Evolutionary conservation across 2,329 filamentous ascomycete genomes (phyloP).

Genomic region (Fulvia fulva): DNA sequence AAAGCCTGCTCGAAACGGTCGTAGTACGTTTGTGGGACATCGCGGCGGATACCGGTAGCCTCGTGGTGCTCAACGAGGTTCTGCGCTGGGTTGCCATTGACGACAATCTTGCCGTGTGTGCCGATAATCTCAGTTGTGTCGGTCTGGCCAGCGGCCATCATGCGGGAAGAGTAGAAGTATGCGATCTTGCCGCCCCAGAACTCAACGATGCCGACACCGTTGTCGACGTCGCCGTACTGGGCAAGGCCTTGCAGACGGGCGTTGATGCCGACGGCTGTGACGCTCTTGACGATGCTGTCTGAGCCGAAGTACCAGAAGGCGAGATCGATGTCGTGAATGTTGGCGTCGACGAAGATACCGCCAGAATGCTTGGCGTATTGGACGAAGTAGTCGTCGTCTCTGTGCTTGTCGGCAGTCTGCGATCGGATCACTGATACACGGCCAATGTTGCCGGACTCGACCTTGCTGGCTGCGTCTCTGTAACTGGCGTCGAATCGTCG

Average conservation of each 20-base stretch:
- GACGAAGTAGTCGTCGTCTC: slow-evolving; percentile 64
- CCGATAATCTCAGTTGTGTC: slow-evolving; percentile 66
- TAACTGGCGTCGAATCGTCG: slow-evolving; percentile 65
- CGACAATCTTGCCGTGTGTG: slow-evolving; percentile 59
- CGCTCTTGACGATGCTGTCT: slow-evolving; percentile 52
- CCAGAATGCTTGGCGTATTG: slow-evolving; percentile 62
- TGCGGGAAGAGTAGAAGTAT: slow-evolving; percentile 60
- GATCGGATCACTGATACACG: slow-evolving; percentile 58
- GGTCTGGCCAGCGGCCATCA: slow-evolving; percentile 66
- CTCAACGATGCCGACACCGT: slow-evolving; percentile 61
- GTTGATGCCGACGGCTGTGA: slow-evolving; percentile 55
- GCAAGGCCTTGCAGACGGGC: slow-evolving; percentile 56
- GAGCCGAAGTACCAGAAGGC: slow-evolving; percentile 61
- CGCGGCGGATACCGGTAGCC: slow-evolving; percentile 51
- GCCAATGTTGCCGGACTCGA: slow-evolving; percentile 55
- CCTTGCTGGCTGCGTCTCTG: slow-evolving; percentile 54
- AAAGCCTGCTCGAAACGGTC: slow-evolving; percentile 61
- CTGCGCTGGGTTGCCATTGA: slow-evolving; percentile 56
- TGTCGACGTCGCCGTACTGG: slow-evolving; percentile 59
- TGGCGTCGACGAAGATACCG: slow-evolving; percentile 68
- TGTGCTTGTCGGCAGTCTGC: slow-evolving; percentile 65
- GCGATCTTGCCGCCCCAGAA: slow-evolving; percentile 62
- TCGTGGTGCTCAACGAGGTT: slow-evolving; percentile 56
- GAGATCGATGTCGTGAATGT: slow-evolving; percentile 67
- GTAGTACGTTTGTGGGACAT: slow-evolving; percentile 61